Percentiles rank a stretch among this genome's conserved stretches.
phyloP scores from a whole-genome alignment of 2,329 filamentous ascomycete genomes.

The Exophiala dermatitidis region DNA sequence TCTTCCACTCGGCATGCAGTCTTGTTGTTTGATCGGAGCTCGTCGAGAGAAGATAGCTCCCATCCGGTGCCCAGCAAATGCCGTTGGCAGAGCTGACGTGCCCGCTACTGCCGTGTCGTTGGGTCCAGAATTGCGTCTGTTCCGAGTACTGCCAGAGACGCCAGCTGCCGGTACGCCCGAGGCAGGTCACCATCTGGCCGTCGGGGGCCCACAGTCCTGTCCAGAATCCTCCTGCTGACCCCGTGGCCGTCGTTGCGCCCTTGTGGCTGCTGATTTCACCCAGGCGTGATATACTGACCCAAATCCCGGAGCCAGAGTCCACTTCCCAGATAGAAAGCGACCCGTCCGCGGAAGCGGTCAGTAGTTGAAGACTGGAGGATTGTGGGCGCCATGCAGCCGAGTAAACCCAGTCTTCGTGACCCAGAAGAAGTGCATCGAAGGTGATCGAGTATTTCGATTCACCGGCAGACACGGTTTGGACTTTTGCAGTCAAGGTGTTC shows the following conservation, averaged over 20 bases:
- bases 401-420: constrained; percentile 98
- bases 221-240: constrained; percentile 95
- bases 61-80: constrained; percentile 73
- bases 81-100: constrained; percentile 77
- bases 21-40: constrained; percentile 89
- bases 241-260: constrained; percentile 90
- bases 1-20: constrained; percentile 72
- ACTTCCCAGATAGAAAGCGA: constrained; percentile 89
- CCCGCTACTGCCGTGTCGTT: constrained; percentile 69
- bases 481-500: constrained; percentile 75
- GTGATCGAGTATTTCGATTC: constrained; percentile 67
- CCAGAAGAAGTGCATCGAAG: constrained; percentile 87
- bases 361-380: constrained; percentile 57
- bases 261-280: constrained; percentile 94
- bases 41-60: constrained; percentile 80
- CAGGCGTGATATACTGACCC: constrained; percentile 76
- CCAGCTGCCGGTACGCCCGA: constrained; percentile 92
- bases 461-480: constrained; percentile 62
- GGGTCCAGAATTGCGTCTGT: constrained; percentile 62
- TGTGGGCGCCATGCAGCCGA: constrained; percentile 66
- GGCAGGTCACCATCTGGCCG: constrained; percentile 59
- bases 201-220: constrained; percentile 84
- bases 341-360: constrained; percentile 91
- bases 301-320: constrained; percentile 76
- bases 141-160: constrained; percentile 66